phyloP scores from a whole-genome alignment of 305 asterid species.

The Fraxinus sp. region DNA sequence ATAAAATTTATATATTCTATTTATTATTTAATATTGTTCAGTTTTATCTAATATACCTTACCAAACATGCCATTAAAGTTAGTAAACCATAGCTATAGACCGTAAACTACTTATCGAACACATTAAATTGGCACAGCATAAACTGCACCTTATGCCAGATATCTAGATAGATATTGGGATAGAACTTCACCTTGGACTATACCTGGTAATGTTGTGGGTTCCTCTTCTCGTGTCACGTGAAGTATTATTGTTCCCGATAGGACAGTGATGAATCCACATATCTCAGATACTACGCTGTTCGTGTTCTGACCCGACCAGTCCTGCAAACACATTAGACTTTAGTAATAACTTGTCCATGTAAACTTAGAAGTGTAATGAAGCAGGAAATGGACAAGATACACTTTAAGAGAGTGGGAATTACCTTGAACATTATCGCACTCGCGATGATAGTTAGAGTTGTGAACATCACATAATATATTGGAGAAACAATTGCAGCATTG shows the following conservation, averaged over 20 bases:
- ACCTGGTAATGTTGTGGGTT: constrained; percentile 38
- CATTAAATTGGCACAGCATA: background rate
- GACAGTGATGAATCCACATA: constrained; percentile 51
- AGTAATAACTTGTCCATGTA: background rate
- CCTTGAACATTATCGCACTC: constrained; percentile 91
- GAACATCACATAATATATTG: constrained; percentile 85
- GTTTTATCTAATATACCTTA: background rate
- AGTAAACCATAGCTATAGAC: background rate
- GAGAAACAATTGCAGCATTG: constrained; percentile 78
- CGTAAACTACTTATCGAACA: background rate
- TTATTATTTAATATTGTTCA: too few species aligned
- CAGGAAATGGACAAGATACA: constrained; percentile 2
- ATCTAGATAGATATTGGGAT: background rate
- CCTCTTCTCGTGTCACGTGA: constrained; percentile 45
- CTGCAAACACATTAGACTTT: constrained; percentile 19
- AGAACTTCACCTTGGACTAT: constrained; percentile 9
- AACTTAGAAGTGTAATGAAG: background rate
- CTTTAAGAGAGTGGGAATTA: constrained; percentile 18
- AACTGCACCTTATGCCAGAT: background rate
- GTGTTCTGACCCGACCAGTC: constrained; percentile 48
- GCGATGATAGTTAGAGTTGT: constrained; percentile 76
- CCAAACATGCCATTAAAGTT: background rate
- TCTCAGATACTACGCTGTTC: constrained; percentile 42
- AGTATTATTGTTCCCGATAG: constrained; percentile 49
- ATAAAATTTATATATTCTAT: background rate